Evolutionary conservation across 805 yeast species (phyloP).

Genomic region (Teunomyces atbi): DNA sequence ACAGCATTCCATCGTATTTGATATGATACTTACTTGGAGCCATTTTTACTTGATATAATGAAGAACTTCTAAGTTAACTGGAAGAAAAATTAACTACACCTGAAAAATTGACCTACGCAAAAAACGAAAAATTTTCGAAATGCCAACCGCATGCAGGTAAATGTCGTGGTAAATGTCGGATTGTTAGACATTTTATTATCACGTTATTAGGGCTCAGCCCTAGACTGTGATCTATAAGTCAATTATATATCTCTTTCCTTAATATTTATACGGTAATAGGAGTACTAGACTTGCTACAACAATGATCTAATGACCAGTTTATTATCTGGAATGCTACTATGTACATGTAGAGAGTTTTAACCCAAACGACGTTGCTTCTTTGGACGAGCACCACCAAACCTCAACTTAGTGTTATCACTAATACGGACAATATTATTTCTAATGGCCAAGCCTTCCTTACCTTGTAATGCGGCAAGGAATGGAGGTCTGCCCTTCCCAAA

Average conservation of each 20-base stretch:
- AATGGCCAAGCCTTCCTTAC: conserved; percentile 79
- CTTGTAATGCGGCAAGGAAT: conserved; percentile 76
- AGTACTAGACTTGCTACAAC: background rate
- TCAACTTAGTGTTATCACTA: conserved; percentile 76
- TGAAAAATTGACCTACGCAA: conserved; percentile 6
- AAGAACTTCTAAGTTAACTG: conserved; percentile 6
- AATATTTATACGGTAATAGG: background rate
- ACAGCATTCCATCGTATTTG: background rate
- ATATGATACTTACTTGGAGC: conserved; percentile 21
- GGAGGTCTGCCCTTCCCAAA: conserved; percentile 91
- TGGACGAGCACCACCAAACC: conserved; percentile 90
- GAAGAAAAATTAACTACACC: conserved; percentile 4
- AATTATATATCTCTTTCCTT: too few species aligned
- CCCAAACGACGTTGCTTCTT: conserved; percentile 74
- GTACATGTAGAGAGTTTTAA: conserved; percentile 6
- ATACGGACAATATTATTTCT: conserved; percentile 67
- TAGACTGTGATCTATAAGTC: background rate
- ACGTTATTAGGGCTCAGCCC: conserved; percentile 8
- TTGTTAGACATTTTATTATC: background rate
- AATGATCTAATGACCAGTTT: background rate
- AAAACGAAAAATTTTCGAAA: conserved; percentile 13
- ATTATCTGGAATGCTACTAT: conserved; percentile 6
- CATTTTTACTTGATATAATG: conserved; percentile 17
- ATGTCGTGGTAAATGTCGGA: background rate
- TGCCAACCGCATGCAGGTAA: conserved; percentile 1